phyloP scores from a whole-genome alignment of 23 red algal genomes.

The Chondrus crispus region DNA sequence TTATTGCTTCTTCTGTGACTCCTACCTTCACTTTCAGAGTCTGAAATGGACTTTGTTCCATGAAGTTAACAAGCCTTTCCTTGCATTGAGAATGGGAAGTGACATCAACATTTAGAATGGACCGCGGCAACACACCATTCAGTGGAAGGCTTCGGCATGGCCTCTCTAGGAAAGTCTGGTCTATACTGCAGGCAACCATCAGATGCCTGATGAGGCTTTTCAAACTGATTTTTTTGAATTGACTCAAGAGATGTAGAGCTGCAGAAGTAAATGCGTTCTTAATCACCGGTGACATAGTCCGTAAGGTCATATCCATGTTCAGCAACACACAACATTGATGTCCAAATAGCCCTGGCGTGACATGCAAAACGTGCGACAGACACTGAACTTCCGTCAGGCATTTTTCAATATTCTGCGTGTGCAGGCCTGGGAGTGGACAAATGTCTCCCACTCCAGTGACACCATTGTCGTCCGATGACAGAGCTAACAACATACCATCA shows the following conservation, averaged over 20 bases:
- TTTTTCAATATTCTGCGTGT: not conserved
- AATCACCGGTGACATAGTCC: not conserved
- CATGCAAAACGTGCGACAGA: not conserved
- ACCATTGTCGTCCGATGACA: not conserved
- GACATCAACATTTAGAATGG: too few relatives aligned
- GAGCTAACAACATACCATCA: conserved; percentile 16
- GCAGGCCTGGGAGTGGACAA: conserved; percentile 46
- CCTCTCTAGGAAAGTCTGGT: too few relatives aligned
- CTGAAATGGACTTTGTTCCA: not conserved
- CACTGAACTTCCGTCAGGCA: not conserved
- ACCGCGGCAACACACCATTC: not conserved
- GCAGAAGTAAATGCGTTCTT: conserved; percentile 19
- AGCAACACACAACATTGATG: too few relatives aligned
- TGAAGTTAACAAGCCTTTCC: not conserved
- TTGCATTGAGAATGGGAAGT: not conserved
- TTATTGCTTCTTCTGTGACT: not conserved
- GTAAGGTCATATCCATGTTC: not conserved
- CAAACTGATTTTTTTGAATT: not conserved
- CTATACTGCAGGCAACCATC: too few relatives aligned
- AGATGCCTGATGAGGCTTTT: not conserved
- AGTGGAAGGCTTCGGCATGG: not conserved
- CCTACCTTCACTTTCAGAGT: conserved; percentile 54
- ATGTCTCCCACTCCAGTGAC: conserved; percentile 27
- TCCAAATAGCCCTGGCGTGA: too few relatives aligned
- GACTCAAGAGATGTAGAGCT: conserved; percentile 22